Percentiles rank a stretch among this genome's conserved stretches.
phyloP scores from a whole-genome alignment of 2,329 filamentous ascomycete genomes.

The Dactylellina parvicollis region DNA sequence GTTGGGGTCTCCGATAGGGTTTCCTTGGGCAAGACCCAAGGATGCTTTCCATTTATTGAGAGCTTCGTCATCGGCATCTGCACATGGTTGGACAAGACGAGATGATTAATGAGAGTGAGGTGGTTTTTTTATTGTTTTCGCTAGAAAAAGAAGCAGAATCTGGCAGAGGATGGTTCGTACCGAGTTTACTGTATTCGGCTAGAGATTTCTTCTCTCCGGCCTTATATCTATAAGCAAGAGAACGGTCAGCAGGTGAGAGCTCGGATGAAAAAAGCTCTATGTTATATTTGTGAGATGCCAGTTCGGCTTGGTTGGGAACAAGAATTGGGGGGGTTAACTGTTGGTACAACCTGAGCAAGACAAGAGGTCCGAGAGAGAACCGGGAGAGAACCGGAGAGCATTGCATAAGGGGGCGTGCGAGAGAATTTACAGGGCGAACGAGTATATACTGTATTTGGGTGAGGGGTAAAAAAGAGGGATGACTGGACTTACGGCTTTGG shows the following conservation, averaged over 20 bases:
- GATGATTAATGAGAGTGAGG: slow-evolving; percentile 8
- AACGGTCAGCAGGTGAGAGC: slow-evolving; percentile 12
- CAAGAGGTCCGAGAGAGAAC: no score
- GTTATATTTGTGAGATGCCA: neutral
- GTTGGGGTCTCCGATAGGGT: slow-evolving; percentile 55
- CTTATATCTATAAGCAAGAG: slow-evolving; percentile 74
- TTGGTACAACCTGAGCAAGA: no score
- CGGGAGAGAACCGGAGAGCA: no score
- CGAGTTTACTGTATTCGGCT: slow-evolving; percentile 91
- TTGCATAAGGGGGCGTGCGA: no score
- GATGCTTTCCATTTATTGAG: slow-evolving; percentile 98
- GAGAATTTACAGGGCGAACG: no score
- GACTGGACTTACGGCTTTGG: no score
- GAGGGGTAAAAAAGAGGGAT: no score
- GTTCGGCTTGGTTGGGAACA: neutral
- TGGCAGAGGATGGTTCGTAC: no score
- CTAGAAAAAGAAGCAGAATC: no score
- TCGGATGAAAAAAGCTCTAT: neutral
- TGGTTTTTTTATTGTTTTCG: no score
- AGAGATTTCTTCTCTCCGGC: slow-evolving; percentile 98
- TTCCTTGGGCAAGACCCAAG: slow-evolving; percentile 77
- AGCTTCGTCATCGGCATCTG: slow-evolving; percentile 82
- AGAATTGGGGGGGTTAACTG: neutral
- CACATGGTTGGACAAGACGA: slow-evolving; percentile 51
- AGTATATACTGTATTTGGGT: no score